Base-by-base conservation (phyloP, 441 rosid genomes). In the Corymbia citriodora region DNA sequence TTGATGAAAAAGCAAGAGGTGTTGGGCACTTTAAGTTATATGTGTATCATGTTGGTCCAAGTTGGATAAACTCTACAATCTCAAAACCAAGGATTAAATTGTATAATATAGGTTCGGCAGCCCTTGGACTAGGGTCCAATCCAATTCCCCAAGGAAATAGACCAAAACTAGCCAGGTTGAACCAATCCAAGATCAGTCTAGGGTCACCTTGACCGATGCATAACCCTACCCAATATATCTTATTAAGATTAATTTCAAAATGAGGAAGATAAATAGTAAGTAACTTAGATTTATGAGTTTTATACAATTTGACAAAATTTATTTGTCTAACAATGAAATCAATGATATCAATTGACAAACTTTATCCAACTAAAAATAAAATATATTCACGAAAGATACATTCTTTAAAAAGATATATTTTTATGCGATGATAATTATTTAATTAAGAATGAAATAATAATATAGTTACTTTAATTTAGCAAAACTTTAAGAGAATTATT, bases 1-100 rank as follows among this genome's bases (percentile, higher is more conserved):
- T 10, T 0, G 3, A 59, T 1, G 3, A 59, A 59, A 59, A 59
- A 59, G n/a, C 29, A 59, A 0, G 1, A 59, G 65, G 65, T 14
- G 1, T 25, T 59, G 0, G n/a, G 65, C 65, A 25, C n/a, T 25
- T 59, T 10, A 59, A 59, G n/a, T 59, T 59, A 59, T 59, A 59
- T 40, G 6, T 40, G 6, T 40, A 40, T 40, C 6, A 4, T 40
- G 45, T 40, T 40, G 45, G 45, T 40, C 45, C 45, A 4, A 40
- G 6, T 40, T 40, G 45, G 45, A 40, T 40, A 5, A 40, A 40
- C 45, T 6, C 5, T 40, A 40, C 45, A 40, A 4, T 40, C 45
- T 40, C 6, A 5, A 40, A 6, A 40, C 45, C 45, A 40, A 40
- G 45, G 45, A 40, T 40, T 40, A 40, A 40, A 40, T 40, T 40